Base-by-base conservation (phyloP, 495 filamentous ascomycete genomes). In the Hypomontagnella submonticulosa region DNA sequence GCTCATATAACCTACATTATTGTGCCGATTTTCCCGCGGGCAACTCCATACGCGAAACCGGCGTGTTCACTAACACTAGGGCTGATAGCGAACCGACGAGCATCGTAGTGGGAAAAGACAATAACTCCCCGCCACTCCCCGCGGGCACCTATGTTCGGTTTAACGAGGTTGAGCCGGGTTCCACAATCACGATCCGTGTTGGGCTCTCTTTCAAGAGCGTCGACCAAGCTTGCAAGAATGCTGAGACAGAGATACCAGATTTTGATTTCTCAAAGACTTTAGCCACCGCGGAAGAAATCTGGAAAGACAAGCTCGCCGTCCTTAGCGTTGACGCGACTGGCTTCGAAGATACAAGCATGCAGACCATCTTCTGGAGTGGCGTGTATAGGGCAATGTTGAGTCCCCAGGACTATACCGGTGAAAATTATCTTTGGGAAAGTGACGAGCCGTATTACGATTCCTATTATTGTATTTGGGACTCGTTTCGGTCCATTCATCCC, bases 341-440 rank as follows among this genome's bases (percentile, higher is more conserved):
- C 23, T 76, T 82, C 11, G 81, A 80, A 12, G 82, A 80, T 18
- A 64, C 75, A 1, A 80, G 80, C 16, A 69, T 86, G 20, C 80
- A 85, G 60, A 84, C 71, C 4, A 80, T 81, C 42, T 89, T 90
- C 71, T 90, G 85, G 82, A 89, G 85, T 61, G 87, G 85, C 10
- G 74, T 85, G 0, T 90, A 90, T 63, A 78, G 87, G 34, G 79
- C 85, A 12, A 83, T 89, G 81, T 79, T 90, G 6, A 86, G 83
- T 33, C 88, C 88, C 2, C 88, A 91, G 70, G 86, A 91, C 59
- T 90, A 90, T 67, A 90, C 89, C 0, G 88, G 88, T 4, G 89
- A 91, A 66, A 91, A 91, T 58, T 88, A 88, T 5, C 75, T 89
- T 0, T 91, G 89, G 89, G 55, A 86, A 37, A 89, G 85, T 49